A percentile compares a stretch with the other conserved stretches of the same genome.
phyloP scores from a whole-genome alignment of 2,329 filamentous ascomycete species.

The Dissoconium aciculare region DNA sequence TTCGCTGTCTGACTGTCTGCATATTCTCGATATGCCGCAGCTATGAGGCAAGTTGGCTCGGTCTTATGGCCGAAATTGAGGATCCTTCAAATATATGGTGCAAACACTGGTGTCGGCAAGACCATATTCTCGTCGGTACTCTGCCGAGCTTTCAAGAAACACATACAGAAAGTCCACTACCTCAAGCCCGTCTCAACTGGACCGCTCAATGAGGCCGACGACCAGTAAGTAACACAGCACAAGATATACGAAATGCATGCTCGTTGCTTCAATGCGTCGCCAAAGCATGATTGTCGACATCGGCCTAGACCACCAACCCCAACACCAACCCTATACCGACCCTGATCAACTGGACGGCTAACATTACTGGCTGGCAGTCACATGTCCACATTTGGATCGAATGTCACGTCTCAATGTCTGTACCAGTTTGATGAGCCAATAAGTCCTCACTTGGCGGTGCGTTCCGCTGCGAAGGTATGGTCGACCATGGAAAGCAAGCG shows the following conservation, averaged over 20 bases:
- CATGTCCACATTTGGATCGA: slow-evolving; percentile 43
- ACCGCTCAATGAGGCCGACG: slow-evolving; percentile 52
- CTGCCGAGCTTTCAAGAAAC: slow-evolving; percentile 43
- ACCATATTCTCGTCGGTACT: slow-evolving; percentile 64
- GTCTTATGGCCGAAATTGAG: slow-evolving; percentile 54
- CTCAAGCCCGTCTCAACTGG: slow-evolving; percentile 76
- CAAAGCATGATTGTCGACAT: slow-evolving; percentile 1
- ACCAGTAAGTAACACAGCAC: slow-evolving; percentile 36
- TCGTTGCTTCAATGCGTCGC: slow-evolving; percentile 1
- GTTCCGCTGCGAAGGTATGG: slow-evolving; percentile 13
- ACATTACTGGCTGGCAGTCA: slow-evolving; percentile 35
- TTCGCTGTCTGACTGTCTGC: no score
- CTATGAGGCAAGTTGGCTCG: slow-evolving; percentile 39
- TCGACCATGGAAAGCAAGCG: background rate
- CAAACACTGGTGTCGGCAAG: slow-evolving; percentile 76
- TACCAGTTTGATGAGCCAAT: slow-evolving; percentile 60
- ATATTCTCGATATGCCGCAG: no score
- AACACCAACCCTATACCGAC: slow-evolving; percentile 8
- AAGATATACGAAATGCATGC: background rate
- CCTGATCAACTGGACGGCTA: background rate
- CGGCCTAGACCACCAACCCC: slow-evolving; percentile 3
- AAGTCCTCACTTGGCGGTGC: slow-evolving; percentile 63
- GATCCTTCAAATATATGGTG: slow-evolving; percentile 63
- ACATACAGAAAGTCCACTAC: slow-evolving; percentile 44
- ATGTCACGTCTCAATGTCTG: slow-evolving; percentile 44